phyloP scores from a whole-genome alignment of 2,329 filamentous ascomycete genomes.

The Sarocladiaceae sp. region DNA sequence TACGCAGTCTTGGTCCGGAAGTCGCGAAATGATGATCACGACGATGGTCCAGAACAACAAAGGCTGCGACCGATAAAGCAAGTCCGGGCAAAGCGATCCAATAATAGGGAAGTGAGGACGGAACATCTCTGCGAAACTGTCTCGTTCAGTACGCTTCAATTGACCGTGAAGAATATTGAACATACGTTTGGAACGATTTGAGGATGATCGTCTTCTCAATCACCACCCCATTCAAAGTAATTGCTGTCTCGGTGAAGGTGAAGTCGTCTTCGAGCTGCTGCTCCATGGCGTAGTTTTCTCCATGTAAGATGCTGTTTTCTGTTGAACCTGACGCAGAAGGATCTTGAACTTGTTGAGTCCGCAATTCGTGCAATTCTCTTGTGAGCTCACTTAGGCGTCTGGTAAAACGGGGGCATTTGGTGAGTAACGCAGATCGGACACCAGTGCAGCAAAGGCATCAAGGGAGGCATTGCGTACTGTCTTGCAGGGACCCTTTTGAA shows the following conservation, averaged over 20 bases:
- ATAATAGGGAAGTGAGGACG: slow-evolving; percentile 23
- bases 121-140: slow-evolving; percentile 17
- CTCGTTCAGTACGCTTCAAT: neutral
- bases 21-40: slow-evolving; percentile 16
- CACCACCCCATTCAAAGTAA: neutral
- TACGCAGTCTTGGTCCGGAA: slow-evolving; percentile 13
- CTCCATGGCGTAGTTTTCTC: slow-evolving; percentile 18
- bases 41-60: slow-evolving; percentile 26
- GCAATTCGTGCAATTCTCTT: slow-evolving; percentile 24
- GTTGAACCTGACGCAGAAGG: slow-evolving; percentile 9
- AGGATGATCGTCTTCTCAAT: neutral
- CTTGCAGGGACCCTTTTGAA: slow-evolving; percentile 24
- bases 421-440: neutral
- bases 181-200: slow-evolving; percentile 5
- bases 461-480: slow-evolving; percentile 17
- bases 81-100: slow-evolving; percentile 18
- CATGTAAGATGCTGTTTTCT: no score
- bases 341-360: slow-evolving; percentile 17
- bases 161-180: no score
- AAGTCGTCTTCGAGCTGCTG: slow-evolving; percentile 14
- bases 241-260: neutral
- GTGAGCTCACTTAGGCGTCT: slow-evolving; percentile 26
- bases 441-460: neutral
- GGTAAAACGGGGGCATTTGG: neutral
- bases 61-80: slow-evolving; percentile 18